phyloP scores from a whole-genome alignment of 2,329 filamentous ascomycete genomes.

The Talaromyces pinophilus region DNA sequence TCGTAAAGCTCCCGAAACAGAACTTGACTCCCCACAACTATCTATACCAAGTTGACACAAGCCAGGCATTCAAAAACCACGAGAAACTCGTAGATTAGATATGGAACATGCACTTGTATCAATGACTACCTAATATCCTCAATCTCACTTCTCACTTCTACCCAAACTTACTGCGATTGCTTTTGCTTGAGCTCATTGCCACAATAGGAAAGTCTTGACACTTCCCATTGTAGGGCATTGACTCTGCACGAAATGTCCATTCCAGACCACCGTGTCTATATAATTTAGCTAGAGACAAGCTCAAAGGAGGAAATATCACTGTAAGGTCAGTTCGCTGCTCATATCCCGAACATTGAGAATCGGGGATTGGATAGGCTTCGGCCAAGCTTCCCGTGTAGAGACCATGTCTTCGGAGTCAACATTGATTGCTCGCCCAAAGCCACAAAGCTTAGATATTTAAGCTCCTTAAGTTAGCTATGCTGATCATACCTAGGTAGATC shows the following conservation, averaged over 20 bases:
- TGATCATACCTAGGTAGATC: background rate
- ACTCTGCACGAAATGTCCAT: background rate
- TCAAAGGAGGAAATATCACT: too few relatives aligned
- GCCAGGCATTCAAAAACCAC: background rate
- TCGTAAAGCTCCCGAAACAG: background rate
- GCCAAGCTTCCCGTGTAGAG: too few relatives aligned
- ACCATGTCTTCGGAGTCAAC: too few relatives aligned
- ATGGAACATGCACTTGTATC: background rate
- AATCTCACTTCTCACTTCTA: background rate
- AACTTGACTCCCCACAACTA: background rate
- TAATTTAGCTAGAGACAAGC: too few relatives aligned
- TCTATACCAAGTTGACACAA: too few relatives aligned
- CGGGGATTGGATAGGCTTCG: too few relatives aligned
- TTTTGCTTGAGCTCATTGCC: background rate
- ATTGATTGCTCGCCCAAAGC: background rate
- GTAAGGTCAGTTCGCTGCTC: too few relatives aligned
- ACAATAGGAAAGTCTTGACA: slow-evolving; percentile 3
- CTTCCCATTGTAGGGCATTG: background rate
- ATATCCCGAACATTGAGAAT: too few relatives aligned
- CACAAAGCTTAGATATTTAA: background rate
- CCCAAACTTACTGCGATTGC: too few relatives aligned
- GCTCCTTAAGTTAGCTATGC: background rate
- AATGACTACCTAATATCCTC: background rate
- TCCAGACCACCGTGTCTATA: background rate
- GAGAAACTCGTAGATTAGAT: background rate